Evolutionary conservation across 2,329 filamentous ascomycete genomes (phyloP).

Genomic region (Raffaelea ambrosiae): DNA sequence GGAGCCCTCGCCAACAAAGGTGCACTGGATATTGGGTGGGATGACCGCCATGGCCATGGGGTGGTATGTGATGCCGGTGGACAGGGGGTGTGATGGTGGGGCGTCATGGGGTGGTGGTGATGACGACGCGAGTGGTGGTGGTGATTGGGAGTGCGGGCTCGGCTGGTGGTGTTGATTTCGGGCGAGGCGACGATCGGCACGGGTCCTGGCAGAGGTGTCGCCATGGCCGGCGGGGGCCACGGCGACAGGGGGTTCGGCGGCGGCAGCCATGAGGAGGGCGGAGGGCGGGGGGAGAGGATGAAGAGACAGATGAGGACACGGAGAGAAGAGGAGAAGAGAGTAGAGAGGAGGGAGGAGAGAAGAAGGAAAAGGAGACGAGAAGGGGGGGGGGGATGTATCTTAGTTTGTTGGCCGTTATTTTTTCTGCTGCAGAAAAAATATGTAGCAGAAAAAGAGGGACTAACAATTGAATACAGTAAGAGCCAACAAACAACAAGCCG

Average conservation of each 20-base stretch:
- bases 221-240: not conserved
- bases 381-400: not conserved
- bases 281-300: not conserved
- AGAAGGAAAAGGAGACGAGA: not conserved
- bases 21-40: slow-evolving; percentile 18
- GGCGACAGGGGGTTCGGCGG: slow-evolving; percentile 4
- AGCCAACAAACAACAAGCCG: too few relatives aligned
- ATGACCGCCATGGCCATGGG: slow-evolving; percentile 1
- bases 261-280: slow-evolving; percentile 7
- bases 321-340: not conserved
- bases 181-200: too few relatives aligned
- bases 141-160: too few relatives aligned
- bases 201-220: not conserved
- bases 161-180: too few relatives aligned
- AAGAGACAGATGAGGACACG: not conserved
- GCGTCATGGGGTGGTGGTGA: not conserved
- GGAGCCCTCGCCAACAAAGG: slow-evolving; percentile 54
- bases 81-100: not conserved
- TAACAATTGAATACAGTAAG: too few relatives aligned
- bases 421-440: not conserved
- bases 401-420: not conserved
- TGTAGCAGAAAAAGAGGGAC: not conserved
- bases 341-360: not conserved
- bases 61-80: not conserved
- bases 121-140: not conserved